Base-by-base conservation (phyloP, 1,284 basidiomycete genomes). In the Volvariella volvacea region DNA sequence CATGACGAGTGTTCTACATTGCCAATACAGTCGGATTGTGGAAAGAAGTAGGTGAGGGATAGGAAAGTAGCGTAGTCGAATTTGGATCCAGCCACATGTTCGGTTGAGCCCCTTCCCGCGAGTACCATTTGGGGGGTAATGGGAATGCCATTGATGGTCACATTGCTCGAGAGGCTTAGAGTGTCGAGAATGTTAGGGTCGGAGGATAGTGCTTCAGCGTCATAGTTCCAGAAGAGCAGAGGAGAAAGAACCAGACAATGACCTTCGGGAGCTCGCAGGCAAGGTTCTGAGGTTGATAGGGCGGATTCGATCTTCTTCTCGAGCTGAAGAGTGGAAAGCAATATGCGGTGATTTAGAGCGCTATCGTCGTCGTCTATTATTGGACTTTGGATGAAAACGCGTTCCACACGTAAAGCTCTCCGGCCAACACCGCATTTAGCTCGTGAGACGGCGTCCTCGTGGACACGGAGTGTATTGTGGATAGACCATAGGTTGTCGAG, bases 1-100 rank as follows among this genome's bases (percentile, higher is more conserved):
- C 87, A 90, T 20, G 68, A 61, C 45, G 67, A 59, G 52, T 87
- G 87, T 25, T 81, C 80, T 12, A 69, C 61, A 44, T 72, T 75
- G 41, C 73, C 70, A 48, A 80, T 63, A 60, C 87, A 90, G 50
- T 84, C 78, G 12, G 71, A 74, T 52, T 87, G 82, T 4, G 74
- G 77, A 57, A 91, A 87, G 62, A 87, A 80, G 57, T 87, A 89
- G 0, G 85, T 88, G 46, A 90, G 68, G 9, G 80, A 83, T 16
- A 91, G 71, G 56, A 80, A 86, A 41, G 69, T 73, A 34, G 85
- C 83, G 41, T 74, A 79, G 52, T 85, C 80, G 46, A 82, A 70
- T 42, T 68, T 66, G 10, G 60, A 56, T 25, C 60, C 56, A n/a
- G 59, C 54, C 34, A 67, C 64, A 38, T 69, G 70, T 41, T 83